Evolutionary conservation across 805 yeast genomes (phyloP), one percentile per base, ranked within the genome.

Genomic region (Metschnikowia koreensis): DNA sequence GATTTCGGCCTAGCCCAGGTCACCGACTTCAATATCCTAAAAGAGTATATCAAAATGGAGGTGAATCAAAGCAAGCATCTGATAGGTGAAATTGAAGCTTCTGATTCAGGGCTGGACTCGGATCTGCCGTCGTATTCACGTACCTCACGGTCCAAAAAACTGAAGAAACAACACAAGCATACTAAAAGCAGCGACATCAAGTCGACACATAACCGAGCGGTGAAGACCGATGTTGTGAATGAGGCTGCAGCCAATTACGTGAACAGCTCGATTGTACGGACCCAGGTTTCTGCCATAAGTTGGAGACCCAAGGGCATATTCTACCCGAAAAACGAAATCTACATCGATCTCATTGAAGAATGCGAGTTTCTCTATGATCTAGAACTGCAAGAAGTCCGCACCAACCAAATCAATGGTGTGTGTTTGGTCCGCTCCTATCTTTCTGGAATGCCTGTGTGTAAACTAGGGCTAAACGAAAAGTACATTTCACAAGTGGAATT

Each of bases 1-100:
- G 97, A 91, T 66, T 87, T 81, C 67, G 97, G 97, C 8, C 70
- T 87, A n/a, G 83, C 90, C 1, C 97, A 91, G 68, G 74, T 87
- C 48, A 87, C 97, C 0, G 96, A 91, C 62, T 80, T 83, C 47
- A 86, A 85, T 56, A 80, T 91, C 11, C 74, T 91, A 49, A 83
- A 82, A 60, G 96, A 90, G 64, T 91, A 87, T 63, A 84, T 87
- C 56, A 84, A 87, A 52, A 75, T 84, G 46, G 81, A 81, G 45
- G 66, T 68, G 27, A 68, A 68, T 54, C 28, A 8, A 38, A 47
- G 29, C 27, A 46, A 5, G 44, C 12, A 43, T 12, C 29, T 48
- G 34, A 42, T 44, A 43, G 59, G 49, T 11, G 28, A 54, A 6
- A 54, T 53, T 10, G 34, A 29, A 17, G 39, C 11, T 13, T 26